phyloP scores from a whole-genome alignment of 1,139 yeast genomes.

The Ogataea hybrid region DNA sequence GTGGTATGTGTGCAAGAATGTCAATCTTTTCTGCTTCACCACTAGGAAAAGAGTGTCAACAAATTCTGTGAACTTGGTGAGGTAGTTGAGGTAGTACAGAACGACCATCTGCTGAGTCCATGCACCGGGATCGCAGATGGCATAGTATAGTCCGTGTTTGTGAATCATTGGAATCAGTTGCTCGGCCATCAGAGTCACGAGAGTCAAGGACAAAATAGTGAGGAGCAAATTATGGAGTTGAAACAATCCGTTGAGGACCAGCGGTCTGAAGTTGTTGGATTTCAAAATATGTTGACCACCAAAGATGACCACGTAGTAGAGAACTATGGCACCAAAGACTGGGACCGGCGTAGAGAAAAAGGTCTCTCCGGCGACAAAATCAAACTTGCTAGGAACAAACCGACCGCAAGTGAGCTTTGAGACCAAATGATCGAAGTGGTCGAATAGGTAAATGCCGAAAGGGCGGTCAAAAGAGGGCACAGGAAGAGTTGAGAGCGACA shows the following conservation, averaged over 20 bases:
- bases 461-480: conserved; percentile 49
- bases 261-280: conserved; percentile 54
- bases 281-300: conserved; percentile 63
- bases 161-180: conserved; percentile 82
- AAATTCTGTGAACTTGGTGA: conserved; percentile 79
- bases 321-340: conserved; percentile 54
- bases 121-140: conserved; percentile 76
- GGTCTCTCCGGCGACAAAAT: conserved; percentile 52
- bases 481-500: conserved; percentile 13
- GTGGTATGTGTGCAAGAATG: conserved; percentile 93
- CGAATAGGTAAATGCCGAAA: conserved; percentile 65
- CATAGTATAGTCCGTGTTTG: conserved; percentile 76
- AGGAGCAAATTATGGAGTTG: conserved; percentile 80
- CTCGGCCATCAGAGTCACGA: conserved; percentile 72
- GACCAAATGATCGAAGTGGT: conserved; percentile 50
- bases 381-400: conserved; percentile 61
- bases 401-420: conserved; percentile 44
- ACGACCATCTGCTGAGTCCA: conserved; percentile 86
- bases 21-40: conserved; percentile 83
- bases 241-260: conserved; percentile 69
- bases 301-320: conserved; percentile 68
- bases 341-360: conserved; percentile 61
- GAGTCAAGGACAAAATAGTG: conserved; percentile 64
- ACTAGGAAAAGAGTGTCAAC: conserved; percentile 91
- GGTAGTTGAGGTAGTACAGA: conserved; percentile 76